Percentiles rank a stretch among this genome's conserved stretches.
Evolutionary conservation across 2,329 filamentous ascomycete genomes (phyloP).

Genomic region (Thelonectria blattea): DNA sequence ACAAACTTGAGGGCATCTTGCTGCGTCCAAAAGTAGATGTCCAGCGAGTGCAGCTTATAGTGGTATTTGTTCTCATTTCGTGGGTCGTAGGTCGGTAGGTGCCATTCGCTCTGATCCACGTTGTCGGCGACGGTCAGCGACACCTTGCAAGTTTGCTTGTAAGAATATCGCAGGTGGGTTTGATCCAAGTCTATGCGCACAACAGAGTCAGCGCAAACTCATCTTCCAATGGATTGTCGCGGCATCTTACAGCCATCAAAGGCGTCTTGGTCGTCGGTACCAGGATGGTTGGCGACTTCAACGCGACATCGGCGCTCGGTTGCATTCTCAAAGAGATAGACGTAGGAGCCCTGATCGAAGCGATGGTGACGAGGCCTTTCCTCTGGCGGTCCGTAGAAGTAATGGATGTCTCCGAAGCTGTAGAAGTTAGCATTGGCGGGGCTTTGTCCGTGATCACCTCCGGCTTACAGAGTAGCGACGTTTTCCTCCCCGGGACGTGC

Average conservation of each 20-base stretch:
- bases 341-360: conserved; percentile 80
- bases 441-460: conserved; percentile 1
- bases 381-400: conserved; percentile 74
- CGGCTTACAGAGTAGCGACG: conserved; percentile 56
- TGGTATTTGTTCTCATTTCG: conserved; percentile 79
- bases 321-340: conserved; percentile 80
- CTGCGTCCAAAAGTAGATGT: conserved; percentile 81
- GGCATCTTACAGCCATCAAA: conserved; percentile 73
- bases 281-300: conserved; percentile 77
- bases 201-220: conserved; percentile 20
- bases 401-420: conserved; percentile 81
- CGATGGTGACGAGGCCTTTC: conserved; percentile 76
- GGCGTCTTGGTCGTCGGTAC: conserved; percentile 78
- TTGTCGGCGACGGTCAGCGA: conserved; percentile 67
- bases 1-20: conserved; percentile 74
- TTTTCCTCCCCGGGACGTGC: conserved; percentile 56
- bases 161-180: conserved; percentile 70
- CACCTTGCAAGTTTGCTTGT: conserved; percentile 75
- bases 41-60: conserved; percentile 76
- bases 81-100: conserved; percentile 74
- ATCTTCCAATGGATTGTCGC: conserved; percentile 13
- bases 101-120: conserved; percentile 68
- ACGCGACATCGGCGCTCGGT: conserved; percentile 70
- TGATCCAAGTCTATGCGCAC: conserved; percentile 65
- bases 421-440: conserved; percentile 13